Evolutionary conservation across 257 asterid genomes (phyloP).

Genomic region (Solanum acaule): DNA sequence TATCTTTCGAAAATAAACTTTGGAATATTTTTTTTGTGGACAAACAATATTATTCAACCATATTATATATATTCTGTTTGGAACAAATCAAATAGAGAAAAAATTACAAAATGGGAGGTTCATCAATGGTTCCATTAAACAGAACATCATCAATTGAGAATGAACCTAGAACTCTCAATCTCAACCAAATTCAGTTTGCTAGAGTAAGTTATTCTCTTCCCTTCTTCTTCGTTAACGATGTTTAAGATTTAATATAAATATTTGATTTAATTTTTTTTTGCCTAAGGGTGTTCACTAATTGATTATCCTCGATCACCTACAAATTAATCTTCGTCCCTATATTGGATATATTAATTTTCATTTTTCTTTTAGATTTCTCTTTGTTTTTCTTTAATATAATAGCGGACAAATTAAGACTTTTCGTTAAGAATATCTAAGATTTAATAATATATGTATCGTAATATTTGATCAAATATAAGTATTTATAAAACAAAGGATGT

Average conservation of each 20-base stretch:
- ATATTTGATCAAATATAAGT: too few species aligned
- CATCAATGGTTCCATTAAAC: conserved; percentile 1
- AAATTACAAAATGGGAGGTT: neutral
- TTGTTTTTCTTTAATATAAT: too few species aligned
- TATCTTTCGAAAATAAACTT: neutral
- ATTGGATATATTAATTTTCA: too few species aligned
- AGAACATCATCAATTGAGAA: conserved; percentile 22
- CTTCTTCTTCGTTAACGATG: neutral
- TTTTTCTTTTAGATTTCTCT: too few species aligned
- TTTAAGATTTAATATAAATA: neutral
- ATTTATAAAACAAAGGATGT: too few species aligned
- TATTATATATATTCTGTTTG: neutral
- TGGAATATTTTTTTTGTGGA: neutral
- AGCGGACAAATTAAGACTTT: too few species aligned
- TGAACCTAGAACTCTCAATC: conserved; percentile 22
- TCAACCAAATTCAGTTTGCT: conserved; percentile 20
- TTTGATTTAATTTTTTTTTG: neutral
- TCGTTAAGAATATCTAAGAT: too few species aligned
- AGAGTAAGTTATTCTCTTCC: neutral
- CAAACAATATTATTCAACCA: neutral
- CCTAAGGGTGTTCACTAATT: neutral
- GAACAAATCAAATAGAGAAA: neutral
- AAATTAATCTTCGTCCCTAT: too few species aligned
- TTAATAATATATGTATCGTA: too few species aligned
- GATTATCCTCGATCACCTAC: too few species aligned